A percentile compares a stretch with the other conserved stretches of the same genome.
Evolutionary conservation across 139 green algal genomes (phyloP).

Genomic region (Protoeuglena noctilucae): DNA sequence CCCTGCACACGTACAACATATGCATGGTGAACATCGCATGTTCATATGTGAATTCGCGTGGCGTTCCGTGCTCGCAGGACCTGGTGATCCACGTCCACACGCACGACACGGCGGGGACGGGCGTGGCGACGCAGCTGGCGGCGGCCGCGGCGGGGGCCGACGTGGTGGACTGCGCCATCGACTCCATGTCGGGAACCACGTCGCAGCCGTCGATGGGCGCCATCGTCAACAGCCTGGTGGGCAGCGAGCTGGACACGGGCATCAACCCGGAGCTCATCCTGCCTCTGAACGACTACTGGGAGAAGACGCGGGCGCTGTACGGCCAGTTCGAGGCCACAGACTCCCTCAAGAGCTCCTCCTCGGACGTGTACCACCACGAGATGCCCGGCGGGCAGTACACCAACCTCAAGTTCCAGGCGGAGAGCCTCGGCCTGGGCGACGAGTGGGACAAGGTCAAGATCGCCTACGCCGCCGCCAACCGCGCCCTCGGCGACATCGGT

Average conservation of each 20-base stretch:
- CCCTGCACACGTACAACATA: too few species aligned
- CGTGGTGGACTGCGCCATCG: slow-evolving; percentile 67
- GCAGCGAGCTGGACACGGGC: slow-evolving; percentile 61
- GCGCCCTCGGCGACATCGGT: slow-evolving; percentile 75
- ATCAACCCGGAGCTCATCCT: slow-evolving; percentile 39
- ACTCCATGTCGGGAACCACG: slow-evolving; percentile 57
- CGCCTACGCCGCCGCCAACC: slow-evolving; percentile 74
- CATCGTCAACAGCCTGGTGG: slow-evolving; percentile 48
- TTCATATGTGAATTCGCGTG: too few species aligned
- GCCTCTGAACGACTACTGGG: slow-evolving; percentile 62
- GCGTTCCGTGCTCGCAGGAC: too few species aligned
- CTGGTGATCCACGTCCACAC: slow-evolving; percentile 70
- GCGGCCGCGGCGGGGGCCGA: slow-evolving; percentile 59
- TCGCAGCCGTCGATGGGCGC: slow-evolving; percentile 73
- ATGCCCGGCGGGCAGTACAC: slow-evolving; percentile 87
- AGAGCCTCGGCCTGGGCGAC: slow-evolving; percentile 52
- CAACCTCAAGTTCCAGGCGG: slow-evolving; percentile 72
- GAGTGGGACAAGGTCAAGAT: slow-evolving; percentile 69
- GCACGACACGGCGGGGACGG: slow-evolving; percentile 75
- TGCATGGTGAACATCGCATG: too few species aligned
- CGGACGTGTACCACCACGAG: slow-evolving; percentile 83
- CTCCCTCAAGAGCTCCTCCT: slow-evolving; percentile 34
- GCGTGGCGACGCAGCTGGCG: slow-evolving; percentile 38
- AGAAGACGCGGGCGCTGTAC: slow-evolving; percentile 67
- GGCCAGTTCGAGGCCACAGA: slow-evolving; percentile 66